phyloP scores from a whole-genome alignment of 805 yeast genomes.

The Kazachstania taianensis region DNA sequence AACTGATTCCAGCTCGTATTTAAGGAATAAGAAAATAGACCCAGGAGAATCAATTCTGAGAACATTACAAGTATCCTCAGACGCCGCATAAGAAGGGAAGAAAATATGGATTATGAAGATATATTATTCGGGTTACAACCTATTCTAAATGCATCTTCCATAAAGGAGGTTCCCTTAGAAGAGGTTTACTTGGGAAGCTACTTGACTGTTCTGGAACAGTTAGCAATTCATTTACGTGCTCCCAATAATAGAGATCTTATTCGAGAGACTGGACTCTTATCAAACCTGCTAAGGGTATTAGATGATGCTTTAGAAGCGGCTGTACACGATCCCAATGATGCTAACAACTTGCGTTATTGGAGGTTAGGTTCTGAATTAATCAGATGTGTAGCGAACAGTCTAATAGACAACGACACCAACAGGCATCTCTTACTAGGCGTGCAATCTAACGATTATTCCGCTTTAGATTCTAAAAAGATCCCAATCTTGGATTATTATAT shows the following conservation, averaged over 20 bases:
- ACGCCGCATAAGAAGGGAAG: no score
- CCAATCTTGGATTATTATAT: constrained; percentile 13
- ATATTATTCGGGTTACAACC: constrained; percentile 26
- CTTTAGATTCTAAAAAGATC: constrained; percentile 4
- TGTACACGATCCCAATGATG: constrained; percentile 6
- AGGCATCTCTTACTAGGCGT: constrained; percentile 13
- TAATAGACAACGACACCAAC: constrained; percentile 26
- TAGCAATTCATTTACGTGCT: constrained; percentile 25
- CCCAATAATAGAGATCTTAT: constrained; percentile 24
- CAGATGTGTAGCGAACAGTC: constrained; percentile 26
- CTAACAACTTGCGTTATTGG: constrained; percentile 8
- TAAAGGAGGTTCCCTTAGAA: constrained; percentile 14
- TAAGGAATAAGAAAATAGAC: no score
- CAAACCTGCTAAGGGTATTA: constrained; percentile 13
- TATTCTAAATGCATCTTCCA: constrained; percentile 13
- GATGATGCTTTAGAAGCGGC: constrained; percentile 9
- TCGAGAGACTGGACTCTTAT: constrained; percentile 22
- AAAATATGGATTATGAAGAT: constrained; percentile 27
- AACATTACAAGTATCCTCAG: no score
- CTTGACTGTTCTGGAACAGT: constrained; percentile 19
- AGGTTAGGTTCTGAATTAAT: constrained; percentile 22
- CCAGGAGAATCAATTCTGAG: no score
- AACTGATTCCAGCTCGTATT: no score
- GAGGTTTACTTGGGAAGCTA: constrained; percentile 14
- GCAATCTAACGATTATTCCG: background rate